phyloP scores from a whole-genome alignment of 139 green algal species.

The Coelastrella sp. region DNA sequence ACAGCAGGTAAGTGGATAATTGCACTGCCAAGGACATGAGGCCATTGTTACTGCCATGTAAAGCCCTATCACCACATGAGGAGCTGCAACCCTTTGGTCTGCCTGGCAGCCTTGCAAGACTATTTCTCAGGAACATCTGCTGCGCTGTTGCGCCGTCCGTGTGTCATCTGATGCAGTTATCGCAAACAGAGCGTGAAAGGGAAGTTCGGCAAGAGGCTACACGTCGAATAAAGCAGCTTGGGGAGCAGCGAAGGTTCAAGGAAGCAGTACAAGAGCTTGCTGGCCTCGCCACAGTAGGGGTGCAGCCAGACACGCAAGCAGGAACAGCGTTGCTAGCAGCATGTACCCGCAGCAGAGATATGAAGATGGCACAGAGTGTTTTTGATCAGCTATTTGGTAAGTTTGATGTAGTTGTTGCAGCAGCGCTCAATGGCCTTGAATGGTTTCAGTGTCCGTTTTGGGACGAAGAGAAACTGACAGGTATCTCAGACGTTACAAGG shows the following conservation, averaged over 20 bases:
- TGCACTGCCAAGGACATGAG: too few relatives aligned
- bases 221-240: conserved; percentile 66
- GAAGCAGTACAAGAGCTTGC: conserved; percentile 76
- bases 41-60: neutral
- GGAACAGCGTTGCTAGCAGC: conserved; percentile 86
- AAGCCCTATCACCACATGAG: neutral
- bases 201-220: conserved; percentile 59
- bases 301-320: conserved; percentile 85
- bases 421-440: too few relatives aligned
- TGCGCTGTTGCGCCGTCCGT: neutral
- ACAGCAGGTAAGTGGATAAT: neutral
- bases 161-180: neutral
- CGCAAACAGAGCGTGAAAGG: conserved; percentile 40
- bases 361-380: conserved; percentile 81
- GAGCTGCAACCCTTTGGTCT: too few relatives aligned
- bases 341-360: conserved; percentile 72
- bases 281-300: conserved; percentile 71
- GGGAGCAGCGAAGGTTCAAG: conserved; percentile 52
- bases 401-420: neutral
- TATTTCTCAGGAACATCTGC: too few relatives aligned
- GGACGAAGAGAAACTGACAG: too few relatives aligned
- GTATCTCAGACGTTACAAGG: too few relatives aligned
- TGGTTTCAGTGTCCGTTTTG: too few relatives aligned
- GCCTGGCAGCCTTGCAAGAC: too few relatives aligned
- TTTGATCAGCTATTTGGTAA: conserved; percentile 87